These are phyloP conservation scores for Talaromyces thailandensis DNA, from an alignment of 495 filamentous ascomycete species.

Conservation along the genomic window DNA sequence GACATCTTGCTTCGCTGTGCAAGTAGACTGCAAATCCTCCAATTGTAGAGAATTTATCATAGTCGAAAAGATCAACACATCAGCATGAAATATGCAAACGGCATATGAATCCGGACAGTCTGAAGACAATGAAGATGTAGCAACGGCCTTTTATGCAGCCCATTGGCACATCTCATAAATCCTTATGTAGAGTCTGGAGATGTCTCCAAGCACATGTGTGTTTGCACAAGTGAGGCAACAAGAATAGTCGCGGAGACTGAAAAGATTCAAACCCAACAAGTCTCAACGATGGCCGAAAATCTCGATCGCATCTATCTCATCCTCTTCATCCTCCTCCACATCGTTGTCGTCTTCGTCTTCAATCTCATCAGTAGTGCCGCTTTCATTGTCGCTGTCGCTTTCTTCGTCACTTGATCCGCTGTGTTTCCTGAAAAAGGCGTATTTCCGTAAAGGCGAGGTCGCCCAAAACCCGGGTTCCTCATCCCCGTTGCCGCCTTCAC, in stretches of 20 bases:
- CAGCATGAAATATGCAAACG: not conserved
- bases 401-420: constrained; percentile 17
- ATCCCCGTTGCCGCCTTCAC: constrained; percentile 44
- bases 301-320: constrained; percentile 53
- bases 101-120: not conserved
- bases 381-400: constrained; percentile 24
- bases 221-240: not conserved
- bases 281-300: constrained; percentile 62
- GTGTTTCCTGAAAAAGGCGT: constrained; percentile 29
- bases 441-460: constrained; percentile 34
- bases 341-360: constrained; percentile 40
- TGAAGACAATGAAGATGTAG: not conserved
- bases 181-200: not conserved
- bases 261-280: not conserved
- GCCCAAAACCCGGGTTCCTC: constrained; percentile 59
- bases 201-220: not conserved
- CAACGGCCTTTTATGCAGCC: not conserved
- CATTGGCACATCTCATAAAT: not conserved
- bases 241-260: not conserved
- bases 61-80: not conserved
- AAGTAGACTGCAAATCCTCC: not conserved
- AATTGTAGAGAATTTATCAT: not conserved
- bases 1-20: not conserved
- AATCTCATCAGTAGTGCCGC: constrained; percentile 24
- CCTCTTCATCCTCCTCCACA: constrained; percentile 41